Percentiles rank a stretch among this genome's conserved stretches.
These are phyloP conservation scores for Ogataea parapolymorpha DNA, from an alignment of 805 yeast species.

Conservation along the genomic window DNA sequence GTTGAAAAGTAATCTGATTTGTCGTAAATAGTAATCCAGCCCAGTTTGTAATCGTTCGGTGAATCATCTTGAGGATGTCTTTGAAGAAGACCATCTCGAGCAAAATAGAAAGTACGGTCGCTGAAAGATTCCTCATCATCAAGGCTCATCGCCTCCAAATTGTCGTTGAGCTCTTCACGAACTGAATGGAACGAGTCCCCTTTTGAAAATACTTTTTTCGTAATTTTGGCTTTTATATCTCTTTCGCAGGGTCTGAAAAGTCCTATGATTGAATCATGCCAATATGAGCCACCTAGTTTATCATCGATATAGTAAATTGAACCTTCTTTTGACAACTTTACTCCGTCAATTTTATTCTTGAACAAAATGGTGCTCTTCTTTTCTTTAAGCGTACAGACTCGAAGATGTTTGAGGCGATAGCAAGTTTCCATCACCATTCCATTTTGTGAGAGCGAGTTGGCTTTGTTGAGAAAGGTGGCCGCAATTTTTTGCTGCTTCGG, in stretches of 20 bases:
- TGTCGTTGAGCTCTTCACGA: slow-evolving; percentile 14
- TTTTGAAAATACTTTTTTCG: slow-evolving; percentile 26
- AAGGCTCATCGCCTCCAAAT: slow-evolving; percentile 14
- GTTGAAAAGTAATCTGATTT: slow-evolving; percentile 32
- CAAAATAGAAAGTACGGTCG: slow-evolving; percentile 32
- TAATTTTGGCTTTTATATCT: slow-evolving; percentile 25
- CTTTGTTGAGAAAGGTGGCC: slow-evolving; percentile 2
- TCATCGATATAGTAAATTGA: slow-evolving; percentile 30
- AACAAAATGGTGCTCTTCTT: slow-evolving; percentile 20
- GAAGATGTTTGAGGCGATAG: slow-evolving; percentile 9
- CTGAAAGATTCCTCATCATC: slow-evolving; percentile 15
- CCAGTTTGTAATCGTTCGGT: slow-evolving; percentile 57
- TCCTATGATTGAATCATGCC: slow-evolving; percentile 28
- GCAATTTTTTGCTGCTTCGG: neutral
- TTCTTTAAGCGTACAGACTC: slow-evolving; percentile 25
- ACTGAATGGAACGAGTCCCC: slow-evolving; percentile 14
- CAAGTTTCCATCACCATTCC: slow-evolving; percentile 18
- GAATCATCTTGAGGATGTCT: slow-evolving; percentile 55
- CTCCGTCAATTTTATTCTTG: slow-evolving; percentile 29
- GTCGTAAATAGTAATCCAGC: slow-evolving; percentile 64
- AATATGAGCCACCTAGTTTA: slow-evolving; percentile 14
- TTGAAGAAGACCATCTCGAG: slow-evolving; percentile 55
- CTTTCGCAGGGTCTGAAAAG: slow-evolving; percentile 33
- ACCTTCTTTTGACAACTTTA: slow-evolving; percentile 30
- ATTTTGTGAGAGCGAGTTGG: slow-evolving; percentile 9